Evolutionary conservation across 176 grass and related monocot species (phyloP), one percentile per base, ranked within the genome.

Genomic region (Panicum miliaceum): DNA sequence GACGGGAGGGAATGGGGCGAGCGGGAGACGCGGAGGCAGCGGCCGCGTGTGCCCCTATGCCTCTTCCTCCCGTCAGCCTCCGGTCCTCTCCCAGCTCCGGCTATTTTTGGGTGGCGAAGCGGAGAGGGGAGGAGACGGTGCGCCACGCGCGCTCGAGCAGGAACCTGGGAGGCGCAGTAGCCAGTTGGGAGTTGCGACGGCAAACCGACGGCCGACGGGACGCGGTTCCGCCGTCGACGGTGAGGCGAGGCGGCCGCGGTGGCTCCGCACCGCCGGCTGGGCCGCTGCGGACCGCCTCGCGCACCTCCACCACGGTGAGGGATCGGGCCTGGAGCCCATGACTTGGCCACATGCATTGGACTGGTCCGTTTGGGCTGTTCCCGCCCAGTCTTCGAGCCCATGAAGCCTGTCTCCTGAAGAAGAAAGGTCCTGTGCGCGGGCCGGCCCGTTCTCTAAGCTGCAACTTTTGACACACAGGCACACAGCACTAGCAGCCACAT

Each of bases 1-100:
- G 88, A 74, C n/a, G 66, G 67, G 88, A 90, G 84, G 66, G 71
- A 86, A 82, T 38, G 72, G 71, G 42, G 88, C 70, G 72, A 64
- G 78, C 83, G 45, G 36, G 71, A 82, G 35, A 23, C 58, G 67
- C 35, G 73, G 88, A 53, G 34, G 34, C 32, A 42, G 52, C 45
- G 43, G 60, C 52, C 42, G 58, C 43, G 53, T 80, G 45, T 12
- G 10, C 12, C 10, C 2, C 45, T 42, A 32, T 32, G 38, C 16
- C 18, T 38, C 52, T 40, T 23, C 35, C 26, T 8, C 16, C 35
- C 64, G 62, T 47, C 50, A 67, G 25, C 43, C 62, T 37, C 46
- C 25, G 26, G 23, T 14, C 13, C 38, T 60, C 68, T 58, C 53
- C 53, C 16, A 1, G 19, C 27, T 27, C 32, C 22, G 35, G 3